A percentile compares a stretch with the other conserved stretches of the same genome.
Conservation (phyloP, 2,329 filamentous ascomycete genomes). For the Penicillium decumbens region DNA sequence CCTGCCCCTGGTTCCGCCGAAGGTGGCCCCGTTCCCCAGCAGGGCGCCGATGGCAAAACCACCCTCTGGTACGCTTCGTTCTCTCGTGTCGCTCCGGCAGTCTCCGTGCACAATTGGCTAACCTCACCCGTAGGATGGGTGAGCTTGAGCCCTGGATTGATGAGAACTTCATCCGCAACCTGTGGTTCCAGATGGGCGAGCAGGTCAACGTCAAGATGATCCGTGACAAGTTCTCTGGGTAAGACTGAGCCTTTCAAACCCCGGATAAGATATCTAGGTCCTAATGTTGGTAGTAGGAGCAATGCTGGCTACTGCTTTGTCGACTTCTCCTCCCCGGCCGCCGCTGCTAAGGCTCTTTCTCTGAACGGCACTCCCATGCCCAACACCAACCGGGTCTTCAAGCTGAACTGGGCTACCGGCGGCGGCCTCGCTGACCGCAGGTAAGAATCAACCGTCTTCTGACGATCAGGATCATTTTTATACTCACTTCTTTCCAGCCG, state of each 20-base stretch:
- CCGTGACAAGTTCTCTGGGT: conserved; percentile 98
- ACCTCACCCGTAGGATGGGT: conserved; percentile 70
- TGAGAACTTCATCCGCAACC: conserved; percentile 94
- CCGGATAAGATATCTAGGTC: conserved; percentile 19
- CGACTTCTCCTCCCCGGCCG: conserved; percentile 77
- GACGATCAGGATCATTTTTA: conserved; percentile 10
- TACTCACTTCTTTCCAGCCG: conserved; percentile 44
- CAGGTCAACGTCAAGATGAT: conserved; percentile 99
- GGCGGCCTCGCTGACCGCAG: conserved; percentile 91
- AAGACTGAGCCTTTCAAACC: conserved; percentile 32
- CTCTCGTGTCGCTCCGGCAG: background rate
- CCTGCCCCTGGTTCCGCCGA: conserved; percentile 42
- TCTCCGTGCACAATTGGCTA: background rate
- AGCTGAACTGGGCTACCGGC: conserved; percentile 98
- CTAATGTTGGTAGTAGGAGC: conserved; percentile 54
- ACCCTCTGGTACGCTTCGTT: conserved; percentile 49
- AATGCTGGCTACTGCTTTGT: conserved; percentile 99
- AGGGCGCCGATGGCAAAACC: conserved; percentile 52
- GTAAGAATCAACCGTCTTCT: conserved; percentile 45
- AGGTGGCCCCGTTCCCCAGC: conserved; percentile 45
- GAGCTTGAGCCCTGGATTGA: conserved; percentile 99
- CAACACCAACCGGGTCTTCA: conserved; percentile 92
- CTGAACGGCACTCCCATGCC: conserved; percentile 86
- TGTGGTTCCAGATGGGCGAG: conserved; percentile 91
- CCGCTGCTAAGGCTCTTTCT: conserved; percentile 83